Conservation (phyloP, 2,329 filamentous ascomycete genomes). For the Metarhizium album region DNA sequence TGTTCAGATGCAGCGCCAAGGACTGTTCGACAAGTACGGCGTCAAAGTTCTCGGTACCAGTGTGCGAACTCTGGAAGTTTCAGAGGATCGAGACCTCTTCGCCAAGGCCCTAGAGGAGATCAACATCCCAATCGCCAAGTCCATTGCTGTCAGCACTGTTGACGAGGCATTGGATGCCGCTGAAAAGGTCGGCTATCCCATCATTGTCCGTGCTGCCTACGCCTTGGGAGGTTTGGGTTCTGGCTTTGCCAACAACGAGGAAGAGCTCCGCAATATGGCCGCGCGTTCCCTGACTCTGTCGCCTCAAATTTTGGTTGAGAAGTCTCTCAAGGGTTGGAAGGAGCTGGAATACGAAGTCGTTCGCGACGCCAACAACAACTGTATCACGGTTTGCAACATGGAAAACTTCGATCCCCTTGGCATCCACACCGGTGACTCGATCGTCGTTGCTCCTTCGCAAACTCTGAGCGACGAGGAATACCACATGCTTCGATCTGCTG, state of each 20-base stretch:
- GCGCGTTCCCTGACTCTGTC: constrained; percentile 87
- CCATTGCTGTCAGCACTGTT: constrained; percentile 80
- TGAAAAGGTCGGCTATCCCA: constrained; percentile 81
- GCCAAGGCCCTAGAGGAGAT: constrained; percentile 94
- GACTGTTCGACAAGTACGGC: constrained; percentile 87
- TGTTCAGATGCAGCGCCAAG: constrained; percentile 94
- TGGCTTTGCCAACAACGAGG: constrained; percentile 86
- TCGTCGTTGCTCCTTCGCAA: constrained; percentile 94
- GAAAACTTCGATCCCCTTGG: constrained; percentile 92
- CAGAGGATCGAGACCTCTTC: constrained; percentile 93
- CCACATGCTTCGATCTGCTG: constrained; percentile 95
- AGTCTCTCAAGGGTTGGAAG: constrained; percentile 98
- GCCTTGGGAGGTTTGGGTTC: constrained; percentile 92
- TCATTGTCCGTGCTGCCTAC: constrained; percentile 95
- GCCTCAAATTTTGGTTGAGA: constrained; percentile 95
- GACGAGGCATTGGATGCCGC: constrained; percentile 89
- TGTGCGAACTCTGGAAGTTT: constrained; percentile 86
- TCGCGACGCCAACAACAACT: constrained; percentile 94
- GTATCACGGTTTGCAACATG: constrained; percentile 86
- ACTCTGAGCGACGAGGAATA: constrained; percentile 98
- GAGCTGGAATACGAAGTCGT: constrained; percentile 98
- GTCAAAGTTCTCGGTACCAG: constrained; percentile 94
- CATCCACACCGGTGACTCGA: constrained; percentile 97
- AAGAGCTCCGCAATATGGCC: constrained; percentile 88
- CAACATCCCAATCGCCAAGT: constrained; percentile 93